Percentiles rank a stretch among this genome's conserved stretches.
Evolutionary conservation across 164 flowering plant genomes (phyloP).

Genomic region (grape (Vitis vinifera)): DNA sequence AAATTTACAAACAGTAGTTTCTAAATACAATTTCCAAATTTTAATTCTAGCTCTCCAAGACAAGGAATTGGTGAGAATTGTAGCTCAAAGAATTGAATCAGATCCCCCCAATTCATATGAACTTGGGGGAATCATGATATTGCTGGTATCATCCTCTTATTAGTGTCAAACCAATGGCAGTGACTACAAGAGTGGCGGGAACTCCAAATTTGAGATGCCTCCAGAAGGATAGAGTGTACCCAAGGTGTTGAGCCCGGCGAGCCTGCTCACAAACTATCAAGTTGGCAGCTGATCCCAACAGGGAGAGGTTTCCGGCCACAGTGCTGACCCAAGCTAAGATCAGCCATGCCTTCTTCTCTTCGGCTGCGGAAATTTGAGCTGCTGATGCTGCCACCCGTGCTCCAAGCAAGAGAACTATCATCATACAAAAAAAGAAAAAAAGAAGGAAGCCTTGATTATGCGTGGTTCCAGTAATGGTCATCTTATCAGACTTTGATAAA

Average conservation of each 20-base stretch:
- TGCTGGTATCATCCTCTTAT: conserved; percentile 25
- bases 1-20: no score
- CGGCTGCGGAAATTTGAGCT: conserved; percentile 43
- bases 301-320: conserved; percentile 76
- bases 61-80: no score
- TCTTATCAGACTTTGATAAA: no score
- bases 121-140: no score
- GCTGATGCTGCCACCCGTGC: conserved; percentile 76
- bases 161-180: conserved; percentile 65
- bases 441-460: not conserved
- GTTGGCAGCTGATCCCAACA: conserved; percentile 93
- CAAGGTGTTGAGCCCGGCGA: conserved; percentile 38
- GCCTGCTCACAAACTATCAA: conserved; percentile 90
- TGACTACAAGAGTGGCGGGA: conserved; percentile 72
- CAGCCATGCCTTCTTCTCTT: conserved; percentile 76
- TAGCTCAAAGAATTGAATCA: no score
- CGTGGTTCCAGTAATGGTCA: no score
- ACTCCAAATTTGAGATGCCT: conserved; percentile 71
- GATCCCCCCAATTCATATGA: no score
- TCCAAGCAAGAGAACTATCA: conserved; percentile 70
- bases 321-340: conserved; percentile 89
- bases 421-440: not conserved
- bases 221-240: conserved; percentile 69
- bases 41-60: no score
- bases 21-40: no score